Percentiles rank a stretch among this genome's conserved stretches.
phyloP scores from a whole-genome alignment of 768 basidiomycete genomes.

The Pisolithus microcarpus region DNA sequence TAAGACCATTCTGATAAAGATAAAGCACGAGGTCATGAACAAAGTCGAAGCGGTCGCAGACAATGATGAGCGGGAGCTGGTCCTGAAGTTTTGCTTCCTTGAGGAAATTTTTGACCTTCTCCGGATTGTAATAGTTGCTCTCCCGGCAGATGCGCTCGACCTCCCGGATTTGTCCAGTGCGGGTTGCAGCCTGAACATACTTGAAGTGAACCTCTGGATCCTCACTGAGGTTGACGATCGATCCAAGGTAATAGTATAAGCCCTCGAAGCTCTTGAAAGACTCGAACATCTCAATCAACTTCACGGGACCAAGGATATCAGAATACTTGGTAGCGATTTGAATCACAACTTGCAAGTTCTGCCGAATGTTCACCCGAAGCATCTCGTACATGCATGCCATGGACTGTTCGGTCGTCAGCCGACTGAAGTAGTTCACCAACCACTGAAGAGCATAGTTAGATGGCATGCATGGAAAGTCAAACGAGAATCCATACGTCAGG shows the following conservation, averaged over 20 bases:
- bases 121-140: conserved; percentile 95
- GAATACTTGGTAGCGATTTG: conserved; percentile 99
- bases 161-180: conserved; percentile 97
- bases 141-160: conserved; percentile 98
- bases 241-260: conserved; percentile 97
- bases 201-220: conserved; percentile 99
- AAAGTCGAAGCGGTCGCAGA: conserved; percentile 99
- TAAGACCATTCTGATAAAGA: conserved; percentile 94
- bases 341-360: conserved; percentile 93
- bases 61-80: conserved; percentile 97
- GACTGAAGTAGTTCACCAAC: conserved; percentile 96
- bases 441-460: conserved; percentile 46
- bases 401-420: conserved; percentile 94
- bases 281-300: conserved; percentile 98
- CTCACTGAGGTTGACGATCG: conserved; percentile 92
- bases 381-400: conserved; percentile 96
- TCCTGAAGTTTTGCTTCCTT: conserved; percentile 96
- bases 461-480: neutral
- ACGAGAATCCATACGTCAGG: conserved; percentile 54
- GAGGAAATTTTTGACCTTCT: conserved; percentile 99
- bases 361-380: conserved; percentile 93
- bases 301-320: conserved; percentile 93
- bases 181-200: conserved; percentile 97
- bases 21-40: conserved; percentile 98
- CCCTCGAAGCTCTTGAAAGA: conserved; percentile 97